phyloP scores from a whole-genome alignment of 2,329 filamentous ascomycete genomes.

The Nakataea oryzae region DNA sequence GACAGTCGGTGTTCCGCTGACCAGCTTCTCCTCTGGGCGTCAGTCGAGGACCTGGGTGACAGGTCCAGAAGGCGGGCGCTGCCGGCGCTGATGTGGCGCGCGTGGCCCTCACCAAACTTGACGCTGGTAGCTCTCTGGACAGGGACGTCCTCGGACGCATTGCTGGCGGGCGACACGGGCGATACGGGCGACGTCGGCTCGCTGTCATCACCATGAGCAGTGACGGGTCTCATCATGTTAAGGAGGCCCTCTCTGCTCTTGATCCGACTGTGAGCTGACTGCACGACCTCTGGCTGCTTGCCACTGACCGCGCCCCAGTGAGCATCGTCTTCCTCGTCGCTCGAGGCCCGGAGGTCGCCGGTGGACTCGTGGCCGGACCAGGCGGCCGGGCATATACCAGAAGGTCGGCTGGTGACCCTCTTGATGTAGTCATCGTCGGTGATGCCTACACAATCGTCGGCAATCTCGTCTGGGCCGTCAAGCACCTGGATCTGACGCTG shows the following conservation, averaged over 20 bases:
- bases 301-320: conserved; percentile 40
- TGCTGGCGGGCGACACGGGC: neutral
- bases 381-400: conserved; percentile 9
- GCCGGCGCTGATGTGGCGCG: conserved; percentile 64
- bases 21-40: conserved; percentile 28
- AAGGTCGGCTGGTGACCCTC: conserved; percentile 27
- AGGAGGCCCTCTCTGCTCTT: conserved; percentile 43
- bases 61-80: conserved; percentile 67
- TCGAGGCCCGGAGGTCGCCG: conserved; percentile 42
- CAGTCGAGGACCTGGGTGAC: conserved; percentile 41
- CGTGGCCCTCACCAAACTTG: conserved; percentile 54
- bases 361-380: conserved; percentile 29
- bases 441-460: conserved; percentile 51
- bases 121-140: conserved; percentile 63
- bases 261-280: conserved; percentile 35
- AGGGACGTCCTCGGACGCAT: conserved; percentile 13
- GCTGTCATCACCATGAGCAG: conserved; percentile 14
- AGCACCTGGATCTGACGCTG: conserved; percentile 7
- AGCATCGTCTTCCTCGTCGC: conserved; percentile 44
- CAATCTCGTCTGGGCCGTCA: conserved; percentile 23
- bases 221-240: conserved; percentile 28
- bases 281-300: conserved; percentile 47
- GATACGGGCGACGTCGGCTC: conserved; percentile 3
- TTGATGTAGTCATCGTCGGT: conserved; percentile 68
- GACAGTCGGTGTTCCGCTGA: neutral